Conservation (phyloP, 345 rosid species). For the Eucalyptus erythrocorys region DNA sequence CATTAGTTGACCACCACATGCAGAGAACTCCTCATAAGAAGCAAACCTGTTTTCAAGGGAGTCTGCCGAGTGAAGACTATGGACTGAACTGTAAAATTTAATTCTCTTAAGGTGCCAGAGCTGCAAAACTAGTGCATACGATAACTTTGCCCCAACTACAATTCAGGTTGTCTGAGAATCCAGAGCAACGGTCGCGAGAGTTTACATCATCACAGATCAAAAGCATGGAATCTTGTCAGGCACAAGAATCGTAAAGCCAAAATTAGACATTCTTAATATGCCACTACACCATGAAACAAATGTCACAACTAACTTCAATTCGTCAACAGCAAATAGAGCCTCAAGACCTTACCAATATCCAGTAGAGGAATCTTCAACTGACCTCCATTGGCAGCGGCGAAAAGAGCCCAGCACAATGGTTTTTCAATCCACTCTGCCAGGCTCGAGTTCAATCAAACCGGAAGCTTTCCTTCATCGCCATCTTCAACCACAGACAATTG, state of each 20-base stretch:
- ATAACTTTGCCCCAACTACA: not conserved
- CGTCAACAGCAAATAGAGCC: not conserved
- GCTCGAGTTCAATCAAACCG: not conserved
- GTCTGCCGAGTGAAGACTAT: not conserved
- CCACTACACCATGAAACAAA: not conserved
- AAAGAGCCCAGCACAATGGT: not conserved
- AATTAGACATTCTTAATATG: not conserved
- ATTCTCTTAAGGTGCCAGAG: not conserved
- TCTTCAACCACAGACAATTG: not conserved
- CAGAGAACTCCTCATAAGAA: not conserved
- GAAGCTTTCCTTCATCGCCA: not conserved
- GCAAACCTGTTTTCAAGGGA: not conserved
- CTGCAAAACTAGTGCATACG: not conserved
- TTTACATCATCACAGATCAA: not conserved
- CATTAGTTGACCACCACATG: not conserved
- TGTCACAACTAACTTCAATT: not conserved
- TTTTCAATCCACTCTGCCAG: not conserved
- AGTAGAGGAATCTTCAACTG: not conserved
- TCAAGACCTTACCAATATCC: not conserved
- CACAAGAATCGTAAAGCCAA: not conserved
- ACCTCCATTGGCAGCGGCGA: not conserved
- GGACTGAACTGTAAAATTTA: not conserved
- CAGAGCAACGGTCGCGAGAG: not conserved
- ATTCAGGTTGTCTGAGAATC: not conserved
- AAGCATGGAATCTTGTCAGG: not conserved